Evolutionary conservation across 1,139 yeast genomes (phyloP).

Genomic region (Lodderomyces theae): DNA sequence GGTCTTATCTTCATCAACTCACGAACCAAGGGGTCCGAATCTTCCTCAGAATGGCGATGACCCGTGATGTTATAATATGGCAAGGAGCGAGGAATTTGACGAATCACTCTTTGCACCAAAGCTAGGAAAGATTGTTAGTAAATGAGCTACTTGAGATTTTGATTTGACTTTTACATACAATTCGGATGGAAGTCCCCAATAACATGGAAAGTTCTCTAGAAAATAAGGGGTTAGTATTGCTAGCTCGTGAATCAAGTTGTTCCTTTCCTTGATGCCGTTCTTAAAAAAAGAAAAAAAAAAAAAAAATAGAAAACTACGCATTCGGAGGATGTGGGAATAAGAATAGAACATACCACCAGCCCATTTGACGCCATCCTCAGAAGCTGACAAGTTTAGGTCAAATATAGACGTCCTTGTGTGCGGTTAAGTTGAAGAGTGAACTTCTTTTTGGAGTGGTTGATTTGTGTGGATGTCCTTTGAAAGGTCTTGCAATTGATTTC

Average conservation of each 20-base stretch:
- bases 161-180: constrained; percentile 24
- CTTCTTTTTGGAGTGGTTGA: too few relatives aligned
- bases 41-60: constrained; percentile 4
- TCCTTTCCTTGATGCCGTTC: background rate
- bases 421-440: background rate
- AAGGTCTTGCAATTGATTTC: too few relatives aligned
- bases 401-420: background rate
- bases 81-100: constrained; percentile 17
- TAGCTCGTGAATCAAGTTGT: too few relatives aligned
- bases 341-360: background rate
- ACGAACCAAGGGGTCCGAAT: constrained; percentile 25
- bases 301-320: too few relatives aligned
- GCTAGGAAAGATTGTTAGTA: constrained; percentile 12
- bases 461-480: too few relatives aligned
- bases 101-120: constrained; percentile 14
- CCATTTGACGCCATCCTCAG: constrained; percentile 1
- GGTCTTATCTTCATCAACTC: constrained; percentile 35
- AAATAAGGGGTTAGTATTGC: background rate
- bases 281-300: too few relatives aligned
- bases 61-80: constrained; percentile 14
- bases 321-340: too few relatives aligned
- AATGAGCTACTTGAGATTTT: too few relatives aligned
- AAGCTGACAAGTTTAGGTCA: background rate
- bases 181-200: constrained; percentile 21
- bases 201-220: constrained; percentile 1